Base-by-base conservation (phyloP, 2,329 filamentous ascomycete species). In the Pezicula rhizophila region DNA sequence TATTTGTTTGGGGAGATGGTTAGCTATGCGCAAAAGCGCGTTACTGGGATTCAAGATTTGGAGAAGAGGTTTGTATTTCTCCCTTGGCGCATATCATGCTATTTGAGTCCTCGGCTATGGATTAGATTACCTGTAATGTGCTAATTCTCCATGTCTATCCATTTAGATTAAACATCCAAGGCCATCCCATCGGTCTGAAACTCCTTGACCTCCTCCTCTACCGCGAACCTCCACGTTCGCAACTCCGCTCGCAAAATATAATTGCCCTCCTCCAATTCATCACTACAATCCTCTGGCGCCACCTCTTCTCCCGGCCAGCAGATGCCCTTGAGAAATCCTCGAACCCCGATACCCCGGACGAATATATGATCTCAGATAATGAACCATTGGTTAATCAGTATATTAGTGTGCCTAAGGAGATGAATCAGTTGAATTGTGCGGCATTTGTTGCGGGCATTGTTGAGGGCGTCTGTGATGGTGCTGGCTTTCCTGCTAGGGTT, bases 351-450 rank as follows among this genome's bases (percentile, higher is more conserved):
- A 92, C 90, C 46, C 85, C 89, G 8, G 89, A 93, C 60, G 92
- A 97, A 73, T 99, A 97, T 75, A 97, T 99, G 92, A 93, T 99
- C 61, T 89, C 91, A 61, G 93, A 99, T 71, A 97, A 99, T 70
- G 93, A 97, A 66, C 93, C 93, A 18, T 77, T 97, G 45, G 92
- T 97, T 35, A 97, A 96, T 69, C 85, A 86, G 54, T 97, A 93
- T 71, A 87, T 99, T 64, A 89, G 84, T 60, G 86, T 97, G 46
- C 93, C 93, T 14, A 86, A 86, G 63, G 93, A 99, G 70, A 95
- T 99, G 88, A 90, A 80, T 69, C 88, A 93, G 78, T 77, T 99
- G 63, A 97, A 96, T 68, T 96, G 92, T 69, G 93, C 92, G 15
- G 93, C 93, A 8, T 99, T 88, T 65, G 90, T 96, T 17, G 93